Conservation (phyloP, 83 land plant genomes). For the Thuja plicata region DNA sequence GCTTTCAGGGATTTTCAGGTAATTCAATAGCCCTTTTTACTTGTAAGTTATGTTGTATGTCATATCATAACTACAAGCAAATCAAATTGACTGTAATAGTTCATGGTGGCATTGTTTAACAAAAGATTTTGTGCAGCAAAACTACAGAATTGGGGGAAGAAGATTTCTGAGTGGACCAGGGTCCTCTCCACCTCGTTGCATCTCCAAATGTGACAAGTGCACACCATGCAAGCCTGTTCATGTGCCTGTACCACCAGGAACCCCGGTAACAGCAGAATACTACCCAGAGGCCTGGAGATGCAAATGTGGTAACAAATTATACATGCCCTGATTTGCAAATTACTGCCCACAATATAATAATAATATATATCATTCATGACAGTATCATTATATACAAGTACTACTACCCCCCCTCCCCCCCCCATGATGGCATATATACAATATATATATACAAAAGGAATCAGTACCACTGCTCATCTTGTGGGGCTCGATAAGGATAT, state of each 20-base stretch:
- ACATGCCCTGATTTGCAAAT: conserved; percentile 52
- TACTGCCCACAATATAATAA: not conserved
- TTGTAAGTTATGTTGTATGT: not conserved
- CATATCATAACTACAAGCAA: too few relatives aligned
- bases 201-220: conserved; percentile 56
- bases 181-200: conserved; percentile 62
- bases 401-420: too few relatives aligned
- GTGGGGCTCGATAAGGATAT: conserved; percentile 3
- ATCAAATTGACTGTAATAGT: not conserved
- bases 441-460: not conserved
- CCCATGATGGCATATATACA: not conserved
- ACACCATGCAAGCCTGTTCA: conserved; percentile 61
- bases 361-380: conserved; percentile 2
- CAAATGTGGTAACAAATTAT: conserved; percentile 68
- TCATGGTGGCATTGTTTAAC: conserved; percentile 1
- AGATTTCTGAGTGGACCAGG: conserved; percentile 41
- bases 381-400: not conserved
- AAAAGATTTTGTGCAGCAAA: conserved; percentile 11
- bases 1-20: conserved; percentile 5
- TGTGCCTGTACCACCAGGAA: conserved; percentile 62
- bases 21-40: not conserved
- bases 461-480: not conserved
- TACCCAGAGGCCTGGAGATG: conserved; percentile 84
- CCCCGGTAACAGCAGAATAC: conserved; percentile 52
- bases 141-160: conserved; percentile 9